A percentile compares a stretch with the other conserved stretches of the same genome.
Evolutionary conservation across 1,139 yeast species (phyloP).

Genomic region (Zygoascus meyerae): DNA sequence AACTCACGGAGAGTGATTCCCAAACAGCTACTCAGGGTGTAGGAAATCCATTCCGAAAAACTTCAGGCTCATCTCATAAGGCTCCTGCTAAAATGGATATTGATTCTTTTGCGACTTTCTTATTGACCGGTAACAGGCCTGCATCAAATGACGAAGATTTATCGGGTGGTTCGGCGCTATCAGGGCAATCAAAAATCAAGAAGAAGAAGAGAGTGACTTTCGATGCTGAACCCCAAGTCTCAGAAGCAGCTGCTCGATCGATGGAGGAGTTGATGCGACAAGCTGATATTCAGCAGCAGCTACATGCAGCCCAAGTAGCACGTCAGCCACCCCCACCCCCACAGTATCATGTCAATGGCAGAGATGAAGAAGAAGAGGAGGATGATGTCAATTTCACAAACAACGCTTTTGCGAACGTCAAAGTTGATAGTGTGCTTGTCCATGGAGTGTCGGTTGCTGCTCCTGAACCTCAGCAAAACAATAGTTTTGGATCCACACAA

Average conservation of each 20-base stretch:
- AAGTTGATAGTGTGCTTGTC: slow-evolving; percentile 36
- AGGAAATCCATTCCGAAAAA: slow-evolving; percentile 29
- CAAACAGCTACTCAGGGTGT: slow-evolving; percentile 11
- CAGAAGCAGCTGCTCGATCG: slow-evolving; percentile 38
- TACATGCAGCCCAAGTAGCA: slow-evolving; percentile 9
- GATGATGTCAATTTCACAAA: slow-evolving; percentile 32
- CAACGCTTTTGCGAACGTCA: slow-evolving; percentile 34
- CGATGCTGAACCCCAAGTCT: slow-evolving; percentile 34
- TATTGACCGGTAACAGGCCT: slow-evolving; percentile 33
- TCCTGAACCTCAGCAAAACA: slow-evolving; percentile 1
- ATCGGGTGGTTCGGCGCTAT: slow-evolving; percentile 4
- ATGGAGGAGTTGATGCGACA: slow-evolving; percentile 37
- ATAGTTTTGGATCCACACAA: not conserved
- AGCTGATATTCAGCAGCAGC: slow-evolving; percentile 16
- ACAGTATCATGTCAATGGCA: not conserved
- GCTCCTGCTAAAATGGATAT: slow-evolving; percentile 26
- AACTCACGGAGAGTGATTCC: slow-evolving; percentile 13
- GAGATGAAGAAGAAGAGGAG: slow-evolving; percentile 30
- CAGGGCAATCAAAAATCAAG: slow-evolving; percentile 5
- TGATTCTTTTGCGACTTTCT: slow-evolving; percentile 34
- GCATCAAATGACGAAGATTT: slow-evolving; percentile 12
- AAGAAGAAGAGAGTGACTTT: slow-evolving; percentile 35
- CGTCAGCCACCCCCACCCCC: not conserved
- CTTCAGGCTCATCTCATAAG: slow-evolving; percentile 14
- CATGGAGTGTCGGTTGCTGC: slow-evolving; percentile 32